phyloP scores from a whole-genome alignment of 2,329 filamentous ascomycete species.

The Echinosphaeria canescens region DNA sequence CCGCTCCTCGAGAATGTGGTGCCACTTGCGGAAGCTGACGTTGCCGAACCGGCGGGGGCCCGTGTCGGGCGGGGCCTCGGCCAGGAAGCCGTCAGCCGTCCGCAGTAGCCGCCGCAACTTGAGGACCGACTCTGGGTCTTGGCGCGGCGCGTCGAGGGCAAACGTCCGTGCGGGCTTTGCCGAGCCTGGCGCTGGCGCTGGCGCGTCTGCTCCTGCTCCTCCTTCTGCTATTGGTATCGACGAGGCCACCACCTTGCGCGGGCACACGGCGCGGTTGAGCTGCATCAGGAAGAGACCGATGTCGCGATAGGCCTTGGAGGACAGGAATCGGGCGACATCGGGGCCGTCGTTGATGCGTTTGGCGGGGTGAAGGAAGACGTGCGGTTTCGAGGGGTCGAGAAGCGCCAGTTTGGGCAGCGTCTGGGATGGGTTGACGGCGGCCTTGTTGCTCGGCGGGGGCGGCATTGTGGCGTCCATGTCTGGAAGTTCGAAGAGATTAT shows the following conservation, averaged over 20 bases:
- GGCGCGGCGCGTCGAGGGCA: conserved; percentile 16
- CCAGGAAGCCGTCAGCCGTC: conserved; percentile 42
- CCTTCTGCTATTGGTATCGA: background rate
- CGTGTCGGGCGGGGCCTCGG: conserved; percentile 62
- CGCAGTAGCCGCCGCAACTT: conserved; percentile 44
- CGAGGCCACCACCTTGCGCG: conserved; percentile 20
- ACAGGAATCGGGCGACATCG: conserved; percentile 65
- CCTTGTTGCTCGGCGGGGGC: no score
- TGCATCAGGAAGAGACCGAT: conserved; percentile 77
- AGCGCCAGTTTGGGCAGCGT: conserved; percentile 16
- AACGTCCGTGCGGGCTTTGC: conserved; percentile 18
- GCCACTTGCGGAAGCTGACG: conserved; percentile 73
- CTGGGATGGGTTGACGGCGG: no score
- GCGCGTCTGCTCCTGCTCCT: background rate
- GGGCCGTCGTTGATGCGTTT: conserved; percentile 74
- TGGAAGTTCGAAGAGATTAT: no score
- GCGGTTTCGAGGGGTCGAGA: conserved; percentile 24
- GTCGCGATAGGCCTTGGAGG: conserved; percentile 65
- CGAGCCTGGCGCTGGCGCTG: no score
- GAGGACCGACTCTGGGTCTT: conserved; percentile 32
- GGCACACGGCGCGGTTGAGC: conserved; percentile 73
- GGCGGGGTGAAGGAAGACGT: conserved; percentile 41
- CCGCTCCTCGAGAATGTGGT: conserved; percentile 40
- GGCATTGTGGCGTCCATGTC: no score
- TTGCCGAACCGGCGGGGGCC: conserved; percentile 88